Conservation (phyloP, 2,329 filamentous ascomycete species). For the Aspergillus pseudotamarii region DNA sequence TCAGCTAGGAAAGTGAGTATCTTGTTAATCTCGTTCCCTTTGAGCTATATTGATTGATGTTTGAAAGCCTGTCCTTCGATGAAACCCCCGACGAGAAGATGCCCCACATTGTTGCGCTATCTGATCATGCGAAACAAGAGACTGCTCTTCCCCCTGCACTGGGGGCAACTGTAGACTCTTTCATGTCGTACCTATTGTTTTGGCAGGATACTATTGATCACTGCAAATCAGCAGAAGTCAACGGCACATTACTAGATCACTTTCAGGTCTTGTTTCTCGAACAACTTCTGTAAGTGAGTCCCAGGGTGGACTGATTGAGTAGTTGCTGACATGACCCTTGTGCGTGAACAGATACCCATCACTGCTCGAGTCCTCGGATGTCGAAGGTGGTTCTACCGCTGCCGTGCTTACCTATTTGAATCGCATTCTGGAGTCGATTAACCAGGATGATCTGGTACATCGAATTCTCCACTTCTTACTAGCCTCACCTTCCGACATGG, state of each 20-base stretch:
- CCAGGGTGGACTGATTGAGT: not conserved
- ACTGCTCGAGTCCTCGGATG: slow-evolving; percentile 91
- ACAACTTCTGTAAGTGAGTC: slow-evolving; percentile 76
- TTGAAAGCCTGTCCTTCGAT: slow-evolving; percentile 76
- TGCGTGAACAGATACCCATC: slow-evolving; percentile 75
- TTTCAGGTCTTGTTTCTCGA: slow-evolving; percentile 96
- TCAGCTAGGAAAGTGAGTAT: slow-evolving; percentile 61
- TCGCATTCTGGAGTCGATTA: slow-evolving; percentile 84
- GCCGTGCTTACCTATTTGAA: slow-evolving; percentile 92
- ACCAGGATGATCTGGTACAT: slow-evolving; percentile 92
- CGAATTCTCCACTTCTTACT: slow-evolving; percentile 91
- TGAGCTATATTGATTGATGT: slow-evolving; percentile 51
- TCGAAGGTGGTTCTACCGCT: slow-evolving; percentile 93
- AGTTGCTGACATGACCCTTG: not conserved
- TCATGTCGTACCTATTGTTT: slow-evolving; percentile 91
- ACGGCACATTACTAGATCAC: slow-evolving; percentile 89
- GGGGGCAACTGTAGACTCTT: slow-evolving; percentile 85
- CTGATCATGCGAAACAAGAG: slow-evolving; percentile 77
- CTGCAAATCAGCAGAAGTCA: slow-evolving; percentile 88
- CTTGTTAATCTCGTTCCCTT: slow-evolving; percentile 48
- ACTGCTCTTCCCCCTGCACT: slow-evolving; percentile 79
- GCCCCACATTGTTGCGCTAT: slow-evolving; percentile 82
- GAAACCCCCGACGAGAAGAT: slow-evolving; percentile 65
- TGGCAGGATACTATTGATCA: slow-evolving; percentile 99
- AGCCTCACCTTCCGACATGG: slow-evolving; percentile 62